These are phyloP conservation scores for Chlorella sp. DNA, from an alignment of 139 green algal species.

Conservation along the genomic window DNA sequence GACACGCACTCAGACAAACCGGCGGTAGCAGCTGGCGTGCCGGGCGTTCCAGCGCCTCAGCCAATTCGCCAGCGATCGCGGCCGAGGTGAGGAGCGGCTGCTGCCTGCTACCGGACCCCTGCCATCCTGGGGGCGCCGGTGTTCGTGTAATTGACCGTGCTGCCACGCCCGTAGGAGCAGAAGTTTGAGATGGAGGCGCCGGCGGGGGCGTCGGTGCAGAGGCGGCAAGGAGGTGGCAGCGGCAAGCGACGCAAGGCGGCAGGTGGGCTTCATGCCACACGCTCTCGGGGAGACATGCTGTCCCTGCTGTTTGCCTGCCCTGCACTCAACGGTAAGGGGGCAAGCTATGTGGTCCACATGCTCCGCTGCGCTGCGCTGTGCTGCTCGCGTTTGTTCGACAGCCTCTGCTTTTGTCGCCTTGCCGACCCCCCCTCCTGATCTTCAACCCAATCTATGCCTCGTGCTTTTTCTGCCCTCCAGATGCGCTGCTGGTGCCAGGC, in stretches of 20 bases:
- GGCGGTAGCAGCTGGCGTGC: not conserved
- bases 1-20: too few relatives aligned
- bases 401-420: too few relatives aligned
- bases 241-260: too few relatives aligned
- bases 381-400: too few relatives aligned
- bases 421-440: too few relatives aligned
- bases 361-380: too few relatives aligned
- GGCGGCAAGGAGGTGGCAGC: not conserved
- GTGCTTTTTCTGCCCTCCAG: not conserved
- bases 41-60: not conserved
- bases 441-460: not conserved
- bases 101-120: not conserved
- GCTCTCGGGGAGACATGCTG: not conserved
- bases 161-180: not conserved
- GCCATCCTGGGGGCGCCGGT: too few relatives aligned
- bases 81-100: not conserved
- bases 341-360: too few relatives aligned
- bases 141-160: too few relatives aligned
- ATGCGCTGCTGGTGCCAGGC: constrained; percentile 1
- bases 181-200: not conserved
- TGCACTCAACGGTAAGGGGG: not conserved
- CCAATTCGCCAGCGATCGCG: not conserved
- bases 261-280: not conserved
- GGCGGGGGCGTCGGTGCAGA: not conserved
- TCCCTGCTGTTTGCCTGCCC: constrained; percentile 7